A percentile compares a stretch with the other conserved stretches of the same genome.
Evolutionary conservation across 352 stramenopile species (phyloP).

Genomic region (Pythium periplocum): DNA sequence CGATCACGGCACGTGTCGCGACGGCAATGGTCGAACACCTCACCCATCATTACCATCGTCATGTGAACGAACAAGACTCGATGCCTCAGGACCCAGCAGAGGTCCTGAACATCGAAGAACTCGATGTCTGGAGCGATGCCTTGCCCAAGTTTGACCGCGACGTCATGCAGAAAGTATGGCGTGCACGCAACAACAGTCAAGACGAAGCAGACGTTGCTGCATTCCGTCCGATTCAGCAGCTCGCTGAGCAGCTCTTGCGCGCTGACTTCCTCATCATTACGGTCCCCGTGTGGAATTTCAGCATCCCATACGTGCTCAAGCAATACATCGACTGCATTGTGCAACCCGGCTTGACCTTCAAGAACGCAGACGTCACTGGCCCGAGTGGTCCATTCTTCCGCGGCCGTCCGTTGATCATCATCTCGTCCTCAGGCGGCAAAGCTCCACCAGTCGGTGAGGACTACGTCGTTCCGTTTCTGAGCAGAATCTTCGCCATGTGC

Average conservation of each 20-base stretch:
- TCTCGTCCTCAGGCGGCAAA: conserved; percentile 71
- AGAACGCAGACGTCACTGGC: conserved; percentile 50
- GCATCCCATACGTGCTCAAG: conserved; percentile 73
- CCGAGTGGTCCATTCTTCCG: conserved; percentile 56
- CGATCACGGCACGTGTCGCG: conserved; percentile 59
- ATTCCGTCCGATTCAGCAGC: conserved; percentile 58
- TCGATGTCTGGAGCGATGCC: conserved; percentile 56
- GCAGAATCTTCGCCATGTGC: conserved; percentile 75
- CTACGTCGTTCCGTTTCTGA: conserved; percentile 66
- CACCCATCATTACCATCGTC: conserved; percentile 67
- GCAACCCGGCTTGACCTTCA: conserved; percentile 64
- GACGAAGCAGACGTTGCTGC: conserved; percentile 45
- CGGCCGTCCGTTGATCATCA: conserved; percentile 57
- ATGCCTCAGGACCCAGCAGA: conserved; percentile 29
- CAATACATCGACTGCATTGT: conserved; percentile 83
- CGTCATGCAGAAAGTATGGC: conserved; percentile 67
- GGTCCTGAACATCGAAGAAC: conserved; percentile 61
- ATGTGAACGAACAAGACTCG: conserved; percentile 24
- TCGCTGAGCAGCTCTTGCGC: conserved; percentile 56
- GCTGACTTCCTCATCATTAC: conserved; percentile 77
- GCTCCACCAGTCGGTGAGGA: conserved; percentile 45
- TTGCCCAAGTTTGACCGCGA: conserved; percentile 69
- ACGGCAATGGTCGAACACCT: conserved; percentile 64
- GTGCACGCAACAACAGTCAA: conserved; percentile 53
- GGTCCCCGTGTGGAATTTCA: conserved; percentile 75